A percentile compares a stretch with the other conserved stretches of the same genome.
These are phyloP conservation scores for Megacollybia marginata DNA, from an alignment of 768 basidiomycete species.

Conservation along the genomic window DNA sequence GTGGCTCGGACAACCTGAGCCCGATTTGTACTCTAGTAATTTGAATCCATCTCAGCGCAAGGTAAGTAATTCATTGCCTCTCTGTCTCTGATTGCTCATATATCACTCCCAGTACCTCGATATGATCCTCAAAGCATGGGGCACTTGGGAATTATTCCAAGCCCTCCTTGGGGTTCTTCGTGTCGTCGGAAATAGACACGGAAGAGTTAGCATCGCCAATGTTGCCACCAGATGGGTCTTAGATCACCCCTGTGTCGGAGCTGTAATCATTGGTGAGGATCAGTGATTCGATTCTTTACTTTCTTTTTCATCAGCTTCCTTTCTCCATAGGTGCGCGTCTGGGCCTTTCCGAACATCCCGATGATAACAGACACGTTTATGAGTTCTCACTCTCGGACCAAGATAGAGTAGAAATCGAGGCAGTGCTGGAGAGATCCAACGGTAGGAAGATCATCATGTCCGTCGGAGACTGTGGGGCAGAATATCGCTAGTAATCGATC, in stretches of 20 bases:
- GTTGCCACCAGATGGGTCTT: constrained; percentile 79
- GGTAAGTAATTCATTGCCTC: constrained; percentile 27
- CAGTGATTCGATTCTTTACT: background rate
- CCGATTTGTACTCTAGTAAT: constrained; percentile 59
- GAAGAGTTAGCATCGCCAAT: constrained; percentile 63
- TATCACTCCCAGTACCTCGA: constrained; percentile 59
- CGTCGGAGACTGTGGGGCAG: constrained; percentile 80
- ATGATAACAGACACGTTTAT: constrained; percentile 62
- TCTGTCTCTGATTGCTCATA: background rate
- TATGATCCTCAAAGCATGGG: constrained; percentile 76
- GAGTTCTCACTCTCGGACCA: constrained; percentile 45
- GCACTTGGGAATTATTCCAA: constrained; percentile 72
- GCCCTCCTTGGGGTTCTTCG: constrained; percentile 50
- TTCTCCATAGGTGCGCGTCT: constrained; percentile 52
- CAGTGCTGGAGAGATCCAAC: constrained; percentile 53
- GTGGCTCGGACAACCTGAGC: constrained; percentile 63
- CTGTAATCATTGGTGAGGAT: constrained; percentile 67
- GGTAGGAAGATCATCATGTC: constrained; percentile 53
- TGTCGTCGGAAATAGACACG: constrained; percentile 60
- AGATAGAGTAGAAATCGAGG: constrained; percentile 59
- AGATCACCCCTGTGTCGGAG: constrained; percentile 70
- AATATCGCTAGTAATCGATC: constrained; percentile 50
- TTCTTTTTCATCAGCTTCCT: background rate
- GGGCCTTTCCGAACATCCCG: constrained; percentile 66
- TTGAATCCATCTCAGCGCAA: constrained; percentile 82